Evolutionary conservation across 331 rosid species (phyloP), one percentile per base, ranked within the genome.

Genomic region (Cydonia oblonga): DNA sequence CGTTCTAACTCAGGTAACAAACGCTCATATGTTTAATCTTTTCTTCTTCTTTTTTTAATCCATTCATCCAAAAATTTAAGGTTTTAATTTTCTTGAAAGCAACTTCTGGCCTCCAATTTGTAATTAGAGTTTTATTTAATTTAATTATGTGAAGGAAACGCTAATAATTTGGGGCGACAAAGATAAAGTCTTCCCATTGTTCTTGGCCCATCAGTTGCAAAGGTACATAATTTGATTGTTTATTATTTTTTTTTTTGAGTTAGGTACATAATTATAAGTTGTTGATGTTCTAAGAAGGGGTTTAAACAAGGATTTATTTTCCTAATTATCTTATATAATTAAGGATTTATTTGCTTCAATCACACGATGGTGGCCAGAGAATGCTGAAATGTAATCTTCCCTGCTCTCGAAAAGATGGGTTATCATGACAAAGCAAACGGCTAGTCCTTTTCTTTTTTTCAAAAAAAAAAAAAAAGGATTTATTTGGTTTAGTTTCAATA

Each of bases 121-220:
- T 4, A 33, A 49, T 46, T 28, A 42, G 44, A 13, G 3, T 68
- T 72, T 10, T 19, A 32, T 60, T 16, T 58, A 3, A 52, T 64
- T 64, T 59, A 9, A 52, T 58, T 58, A 35, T 9, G n/a, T 70
- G 72, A 67, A 85, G 86, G 82, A 79, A 70, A 76, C 84, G 9
- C 78, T 82, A 49, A 62, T 85, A 53, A 38, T 82, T 30, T 79
- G 88, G 82, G 88, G 88, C 24, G 82, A 85, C 64, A 69, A 76
- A 68, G 86, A 85, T 57, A 19, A 28, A 1, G 61, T 81, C 40
- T 81, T 84, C 49, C 86, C 84, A 8, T 15, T 85, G 20, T 26
- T 7, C 67, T 59, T 29, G 29, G 77, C 72, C 28, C 75, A 79
- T 69, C 72, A 76, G 49, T 33, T 85, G 82, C 75, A 82, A 9